Conservation (phyloP, 495 filamentous ascomycete genomes). For the Aspergillus carlsbadensis region DNA sequence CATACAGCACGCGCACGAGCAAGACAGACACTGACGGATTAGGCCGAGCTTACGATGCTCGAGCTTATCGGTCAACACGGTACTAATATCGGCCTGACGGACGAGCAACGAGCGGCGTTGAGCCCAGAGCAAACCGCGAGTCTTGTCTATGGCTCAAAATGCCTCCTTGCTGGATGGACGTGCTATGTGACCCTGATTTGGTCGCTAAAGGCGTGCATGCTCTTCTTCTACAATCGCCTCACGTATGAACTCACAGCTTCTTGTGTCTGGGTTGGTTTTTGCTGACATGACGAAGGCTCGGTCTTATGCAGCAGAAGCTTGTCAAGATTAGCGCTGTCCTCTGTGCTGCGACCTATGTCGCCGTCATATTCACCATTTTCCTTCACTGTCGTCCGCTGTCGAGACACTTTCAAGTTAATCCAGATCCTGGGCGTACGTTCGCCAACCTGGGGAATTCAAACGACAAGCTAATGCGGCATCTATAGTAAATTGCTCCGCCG, state of each 20-base stretch:
- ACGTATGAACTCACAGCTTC: slow-evolving; percentile 38
- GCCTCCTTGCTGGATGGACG: slow-evolving; percentile 48
- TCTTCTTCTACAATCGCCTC: slow-evolving; percentile 50
- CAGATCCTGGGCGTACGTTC: slow-evolving; percentile 37
- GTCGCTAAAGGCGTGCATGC: slow-evolving; percentile 50
- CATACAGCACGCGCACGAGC: too few relatives aligned
- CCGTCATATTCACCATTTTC: slow-evolving; percentile 43
- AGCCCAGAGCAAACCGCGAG: slow-evolving; percentile 30
- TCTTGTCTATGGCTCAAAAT: slow-evolving; percentile 45
- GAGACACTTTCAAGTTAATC: slow-evolving; percentile 48
- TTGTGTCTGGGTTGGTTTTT: neutral
- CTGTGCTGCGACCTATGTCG: slow-evolving; percentile 40
- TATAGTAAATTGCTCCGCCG: slow-evolving; percentile 18
- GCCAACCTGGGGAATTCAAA: neutral
- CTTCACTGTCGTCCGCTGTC: slow-evolving; percentile 43
- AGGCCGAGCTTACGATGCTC: slow-evolving; percentile 18
- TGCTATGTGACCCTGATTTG: slow-evolving; percentile 51
- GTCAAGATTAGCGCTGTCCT: slow-evolving; percentile 28
- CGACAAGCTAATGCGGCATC: too few relatives aligned
- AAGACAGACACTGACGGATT: too few relatives aligned
- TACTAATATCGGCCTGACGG: slow-evolving; percentile 46
- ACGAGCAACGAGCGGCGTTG: slow-evolving; percentile 33
- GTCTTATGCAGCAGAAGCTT: slow-evolving; percentile 21
- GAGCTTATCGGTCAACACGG: slow-evolving; percentile 18
- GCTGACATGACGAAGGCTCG: slow-evolving; percentile 7